phyloP scores from a whole-genome alignment of 2,329 filamentous ascomycete genomes.

The Plenodomus tracheiphilus region DNA sequence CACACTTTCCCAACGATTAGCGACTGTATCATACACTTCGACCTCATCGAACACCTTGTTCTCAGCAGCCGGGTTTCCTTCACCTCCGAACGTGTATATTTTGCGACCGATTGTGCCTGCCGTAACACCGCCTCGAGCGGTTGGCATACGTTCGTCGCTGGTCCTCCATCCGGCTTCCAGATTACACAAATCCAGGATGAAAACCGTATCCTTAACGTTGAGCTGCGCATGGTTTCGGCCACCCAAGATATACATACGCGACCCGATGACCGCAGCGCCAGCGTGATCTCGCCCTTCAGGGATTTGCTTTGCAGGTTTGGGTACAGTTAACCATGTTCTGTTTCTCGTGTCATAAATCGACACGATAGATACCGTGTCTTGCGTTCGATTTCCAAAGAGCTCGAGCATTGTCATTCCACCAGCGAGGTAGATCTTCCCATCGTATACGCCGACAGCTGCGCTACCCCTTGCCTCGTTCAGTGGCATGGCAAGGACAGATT shows the following conservation, averaged over 20 bases:
- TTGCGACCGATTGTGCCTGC: constrained; percentile 20
- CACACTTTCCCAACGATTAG: constrained; percentile 18
- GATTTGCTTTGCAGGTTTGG: constrained; percentile 12
- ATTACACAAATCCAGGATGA: constrained; percentile 26
- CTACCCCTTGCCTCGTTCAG: constrained; percentile 18
- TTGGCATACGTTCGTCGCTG: constrained; percentile 23
- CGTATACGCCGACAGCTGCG: constrained; percentile 22
- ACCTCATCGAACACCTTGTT: constrained; percentile 22
- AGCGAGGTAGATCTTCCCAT: constrained; percentile 21
- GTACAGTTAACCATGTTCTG: constrained; percentile 13
- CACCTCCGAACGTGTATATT: constrained; percentile 33
- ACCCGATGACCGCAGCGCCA: constrained; percentile 23
- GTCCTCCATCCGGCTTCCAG: constrained; percentile 22
- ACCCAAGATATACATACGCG: constrained; percentile 31
- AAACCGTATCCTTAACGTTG: constrained; percentile 25
- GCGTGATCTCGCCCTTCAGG: constrained; percentile 30
- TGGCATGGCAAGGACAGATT: constrained; percentile 4
- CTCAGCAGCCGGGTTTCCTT: constrained; percentile 19
- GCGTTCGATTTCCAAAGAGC: constrained; percentile 3
- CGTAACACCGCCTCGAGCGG: constrained; percentile 25
- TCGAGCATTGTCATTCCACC: constrained; percentile 22
- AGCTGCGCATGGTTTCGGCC: constrained; percentile 17
- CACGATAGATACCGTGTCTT: constrained; percentile 17
- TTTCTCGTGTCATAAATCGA: constrained; percentile 18
- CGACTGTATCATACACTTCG: constrained; percentile 25